Evolutionary conservation across 495 filamentous ascomycete genomes (phyloP), one percentile per base, ranked within the genome.

Genomic region (Penicillium odoratum): DNA sequence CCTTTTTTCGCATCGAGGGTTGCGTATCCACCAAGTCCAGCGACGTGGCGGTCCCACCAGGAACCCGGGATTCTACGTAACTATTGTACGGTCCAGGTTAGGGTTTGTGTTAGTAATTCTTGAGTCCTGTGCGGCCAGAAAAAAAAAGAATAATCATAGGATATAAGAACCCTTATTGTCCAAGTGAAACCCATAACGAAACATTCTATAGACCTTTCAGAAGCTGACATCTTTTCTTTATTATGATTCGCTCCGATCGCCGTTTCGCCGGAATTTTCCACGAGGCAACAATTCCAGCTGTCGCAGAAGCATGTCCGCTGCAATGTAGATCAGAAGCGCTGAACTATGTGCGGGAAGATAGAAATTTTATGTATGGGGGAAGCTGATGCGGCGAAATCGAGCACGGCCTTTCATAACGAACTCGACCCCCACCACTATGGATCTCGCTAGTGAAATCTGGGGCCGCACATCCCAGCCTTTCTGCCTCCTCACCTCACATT

Each of bases 371-470:
- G 33, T 31, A 49, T 34, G 40, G 53, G 42, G 40, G 44, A 25
- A 50, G 13, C 30, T 55, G 34, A 56, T 36, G 11, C 48, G 46
- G 46, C 52, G 56, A 57, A 56, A 52, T 55, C 53, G 53, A 59
- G 62, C 62, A 62, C 56, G 56, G 56, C 38, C 56, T 45, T 53
- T 57, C 51, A 29, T 44, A 60, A 40, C 55, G 65, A 68, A 68
- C 65, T 51, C 33, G 55, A 64, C 44, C 66, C 61, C 66, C 66
- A 66, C 63, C 51, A 36, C 30, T 30, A 68, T 66, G 66, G 64
- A 64, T 62, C 63, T 67, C 64, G 64, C 64, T 68, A 68, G 65
- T 53, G 42, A 64, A 69, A 69, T 62, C 66, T 69, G 66, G 66
- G 66, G 66, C 66, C 66, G 66, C 64, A 67, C 58, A 58, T 63